Evolutionary conservation across 495 filamentous ascomycete species (phyloP).

Genomic region (Xylaria castorea): DNA sequence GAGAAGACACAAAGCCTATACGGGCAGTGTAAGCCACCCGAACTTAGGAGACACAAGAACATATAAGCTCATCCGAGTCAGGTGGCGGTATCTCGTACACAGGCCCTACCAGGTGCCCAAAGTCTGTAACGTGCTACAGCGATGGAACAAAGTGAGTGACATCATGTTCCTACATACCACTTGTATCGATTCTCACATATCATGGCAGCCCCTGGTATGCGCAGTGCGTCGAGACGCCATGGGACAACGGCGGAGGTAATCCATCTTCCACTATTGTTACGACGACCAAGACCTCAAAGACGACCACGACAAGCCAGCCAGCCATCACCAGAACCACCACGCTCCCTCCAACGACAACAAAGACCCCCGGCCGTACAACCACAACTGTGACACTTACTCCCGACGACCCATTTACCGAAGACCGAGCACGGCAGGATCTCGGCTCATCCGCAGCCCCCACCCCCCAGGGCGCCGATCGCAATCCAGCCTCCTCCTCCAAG

Average conservation of each 20-base stretch:
- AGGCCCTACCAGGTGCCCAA: slow-evolving; percentile 13
- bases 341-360: slow-evolving; percentile 1
- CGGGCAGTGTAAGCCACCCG: slow-evolving; percentile 4
- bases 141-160: slow-evolving; percentile 15
- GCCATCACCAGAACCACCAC: slow-evolving; percentile 18
- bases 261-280: slow-evolving; percentile 8
- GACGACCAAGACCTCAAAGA: slow-evolving; percentile 10
- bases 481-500: not conserved
- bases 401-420: slow-evolving; percentile 14
- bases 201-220: slow-evolving; percentile 8
- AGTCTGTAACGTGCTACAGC: slow-evolving; percentile 17
- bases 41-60: too few relatives aligned
- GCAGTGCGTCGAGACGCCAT: slow-evolving; percentile 17
- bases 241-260: slow-evolving; percentile 17
- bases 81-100: slow-evolving; percentile 18
- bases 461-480: not conserved
- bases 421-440: not conserved
- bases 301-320: not conserved
- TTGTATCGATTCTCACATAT: not conserved
- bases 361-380: not conserved
- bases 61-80: not conserved
- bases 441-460: not conserved
- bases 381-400: slow-evolving; percentile 7
- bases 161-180: not conserved
- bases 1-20: slow-evolving; percentile 12